A percentile compares a stretch with the other conserved stretches of the same genome.
Conservation (phyloP, 176 grass and related monocot genomes). For the Leersia perrieri region DNA sequence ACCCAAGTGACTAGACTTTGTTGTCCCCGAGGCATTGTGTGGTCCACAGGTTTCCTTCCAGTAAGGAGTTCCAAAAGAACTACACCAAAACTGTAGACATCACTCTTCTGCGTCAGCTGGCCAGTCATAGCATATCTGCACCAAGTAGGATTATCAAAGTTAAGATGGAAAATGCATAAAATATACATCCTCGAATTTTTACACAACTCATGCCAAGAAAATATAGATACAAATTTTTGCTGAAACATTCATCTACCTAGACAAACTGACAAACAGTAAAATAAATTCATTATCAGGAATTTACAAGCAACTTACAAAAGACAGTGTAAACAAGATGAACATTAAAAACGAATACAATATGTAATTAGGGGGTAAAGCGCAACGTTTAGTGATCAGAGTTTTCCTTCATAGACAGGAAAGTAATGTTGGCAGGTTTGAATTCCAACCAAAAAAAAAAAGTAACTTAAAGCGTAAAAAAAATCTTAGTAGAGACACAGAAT, state of each 20-base stretch:
- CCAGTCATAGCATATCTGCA: constrained; percentile 66
- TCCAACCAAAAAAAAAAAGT: too few species aligned
- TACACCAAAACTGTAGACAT: constrained; percentile 61
- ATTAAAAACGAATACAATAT: neutral
- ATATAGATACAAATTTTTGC: neutral
- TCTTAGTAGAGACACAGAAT: neutral
- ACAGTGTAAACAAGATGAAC: neutral
- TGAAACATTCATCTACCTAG: neutral
- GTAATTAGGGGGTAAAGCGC: neutral
- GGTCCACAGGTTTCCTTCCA: constrained; percentile 64
- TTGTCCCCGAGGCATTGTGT: constrained; percentile 62
- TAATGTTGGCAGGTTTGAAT: neutral
- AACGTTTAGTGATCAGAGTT: neutral
- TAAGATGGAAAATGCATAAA: constrained; percentile 1
- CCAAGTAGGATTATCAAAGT: neutral
- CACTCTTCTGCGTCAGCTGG: constrained; percentile 55
- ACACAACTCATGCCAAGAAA: neutral
- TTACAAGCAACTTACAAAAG: neutral
- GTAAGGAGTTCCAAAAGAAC: constrained; percentile 65
- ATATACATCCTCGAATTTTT: neutral
- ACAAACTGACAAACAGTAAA: neutral
- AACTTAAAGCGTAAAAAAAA: too few species aligned
- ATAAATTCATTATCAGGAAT: neutral
- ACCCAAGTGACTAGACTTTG: constrained; percentile 70
- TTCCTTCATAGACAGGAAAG: neutral